Evolutionary conservation across 495 filamentous ascomycete species (phyloP).

Genomic region (Talaromyces wortmannii): DNA sequence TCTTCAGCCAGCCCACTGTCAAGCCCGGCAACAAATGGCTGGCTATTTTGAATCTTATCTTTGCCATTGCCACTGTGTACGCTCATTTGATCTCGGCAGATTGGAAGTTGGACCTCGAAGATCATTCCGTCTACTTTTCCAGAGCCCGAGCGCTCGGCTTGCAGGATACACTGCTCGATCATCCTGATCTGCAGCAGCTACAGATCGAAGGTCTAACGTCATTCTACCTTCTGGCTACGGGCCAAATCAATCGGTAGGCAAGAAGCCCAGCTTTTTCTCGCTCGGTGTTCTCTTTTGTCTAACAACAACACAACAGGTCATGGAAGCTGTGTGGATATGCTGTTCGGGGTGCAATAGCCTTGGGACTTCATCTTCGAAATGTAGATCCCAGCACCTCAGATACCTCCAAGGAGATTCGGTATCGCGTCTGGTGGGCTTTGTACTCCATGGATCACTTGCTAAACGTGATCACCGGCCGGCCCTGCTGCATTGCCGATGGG

Average conservation of each 20-base stretch:
- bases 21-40: conserved; percentile 43
- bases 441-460: conserved; percentile 52
- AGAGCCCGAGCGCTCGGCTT: conserved; percentile 46
- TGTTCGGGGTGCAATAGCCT: conserved; percentile 46
- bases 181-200: conserved; percentile 50
- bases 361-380: conserved; percentile 57
- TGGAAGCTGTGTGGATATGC: conserved; percentile 55
- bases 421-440: conserved; percentile 56
- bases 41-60: conserved; percentile 55
- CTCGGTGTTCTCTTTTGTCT: neutral
- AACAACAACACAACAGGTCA: conserved; percentile 29
- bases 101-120: conserved; percentile 37
- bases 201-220: conserved; percentile 51
- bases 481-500: conserved; percentile 46
- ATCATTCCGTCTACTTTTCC: conserved; percentile 49
- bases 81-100: conserved; percentile 35
- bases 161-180: conserved; percentile 41
- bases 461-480: conserved; percentile 53
- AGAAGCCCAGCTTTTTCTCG: neutral
- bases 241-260: conserved; percentile 54
- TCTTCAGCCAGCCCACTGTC: conserved; percentile 31
- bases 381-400: conserved; percentile 38
- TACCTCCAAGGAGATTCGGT: conserved; percentile 47
- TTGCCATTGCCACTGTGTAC: conserved; percentile 53
- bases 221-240: conserved; percentile 52